Evolutionary conservation across 257 asterid genomes (phyloP).

Genomic region (Scutellaria galericulata): DNA sequence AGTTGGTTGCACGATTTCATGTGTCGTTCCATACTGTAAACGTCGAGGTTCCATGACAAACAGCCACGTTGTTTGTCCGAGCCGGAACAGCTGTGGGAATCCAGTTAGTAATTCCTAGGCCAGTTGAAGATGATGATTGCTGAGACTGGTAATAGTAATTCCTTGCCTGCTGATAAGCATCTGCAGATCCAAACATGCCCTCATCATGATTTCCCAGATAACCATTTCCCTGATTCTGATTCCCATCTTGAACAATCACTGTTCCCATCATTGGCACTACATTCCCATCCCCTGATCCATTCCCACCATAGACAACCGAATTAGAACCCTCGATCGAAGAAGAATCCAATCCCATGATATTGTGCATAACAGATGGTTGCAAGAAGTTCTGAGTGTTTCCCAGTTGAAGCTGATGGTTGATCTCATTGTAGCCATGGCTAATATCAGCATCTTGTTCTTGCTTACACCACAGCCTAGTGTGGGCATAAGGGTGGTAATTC

Average conservation of each 20-base stretch:
- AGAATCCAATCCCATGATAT: slow-evolving; percentile 37
- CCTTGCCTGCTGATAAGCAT: slow-evolving; percentile 41
- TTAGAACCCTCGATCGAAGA: slow-evolving; percentile 37
- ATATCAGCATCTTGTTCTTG: slow-evolving; percentile 47
- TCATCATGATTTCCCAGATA: slow-evolving; percentile 36
- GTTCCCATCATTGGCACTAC: slow-evolving; percentile 30
- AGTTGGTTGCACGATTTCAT: slow-evolving; percentile 17
- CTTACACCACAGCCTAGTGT: slow-evolving; percentile 69
- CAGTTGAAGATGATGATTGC: slow-evolving; percentile 33
- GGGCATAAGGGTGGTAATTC: slow-evolving; percentile 42
- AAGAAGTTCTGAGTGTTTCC: slow-evolving; percentile 44
- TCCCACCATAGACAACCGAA: slow-evolving; percentile 6
- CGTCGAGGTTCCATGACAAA: slow-evolving; percentile 53
- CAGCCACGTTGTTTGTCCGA: slow-evolving; percentile 34
- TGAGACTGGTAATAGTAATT: slow-evolving; percentile 48
- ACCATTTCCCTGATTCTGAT: slow-evolving; percentile 22
- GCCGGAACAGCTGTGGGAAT: slow-evolving; percentile 54
- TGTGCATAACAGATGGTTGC: slow-evolving; percentile 40
- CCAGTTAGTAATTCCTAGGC: slow-evolving; percentile 33
- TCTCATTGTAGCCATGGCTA: slow-evolving; percentile 30
- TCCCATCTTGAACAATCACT: slow-evolving; percentile 29
- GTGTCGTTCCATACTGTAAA: slow-evolving; percentile 74
- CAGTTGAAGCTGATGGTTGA: slow-evolving; percentile 45
- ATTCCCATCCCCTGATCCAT: slow-evolving; percentile 1
- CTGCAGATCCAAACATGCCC: slow-evolving; percentile 34